Evolutionary conservation across 305 asterid species (phyloP).

Genomic region (Fraxinus greggii): DNA sequence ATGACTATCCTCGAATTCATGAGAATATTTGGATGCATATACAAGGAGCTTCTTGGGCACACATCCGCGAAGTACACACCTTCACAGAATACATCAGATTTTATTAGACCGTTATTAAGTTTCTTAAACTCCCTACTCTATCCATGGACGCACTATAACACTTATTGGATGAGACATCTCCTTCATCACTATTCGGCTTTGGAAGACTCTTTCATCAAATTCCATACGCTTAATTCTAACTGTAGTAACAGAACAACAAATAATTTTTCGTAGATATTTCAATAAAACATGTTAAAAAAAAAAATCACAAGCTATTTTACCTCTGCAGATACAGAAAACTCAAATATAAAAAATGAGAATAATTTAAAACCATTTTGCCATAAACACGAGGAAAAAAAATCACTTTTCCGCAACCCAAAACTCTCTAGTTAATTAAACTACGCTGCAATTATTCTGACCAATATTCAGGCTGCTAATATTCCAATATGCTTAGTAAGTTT

Average conservation of each 20-base stretch:
- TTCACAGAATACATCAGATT: constrained; percentile 34
- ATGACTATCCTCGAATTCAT: constrained; percentile 84
- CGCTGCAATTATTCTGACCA: not conserved
- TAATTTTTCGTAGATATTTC: not conserved
- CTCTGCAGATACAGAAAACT: not conserved
- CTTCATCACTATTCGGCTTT: not conserved
- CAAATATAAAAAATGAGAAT: not conserved
- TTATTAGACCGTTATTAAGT: constrained; percentile 19
- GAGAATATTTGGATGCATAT: constrained; percentile 83
- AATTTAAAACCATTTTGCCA: not conserved
- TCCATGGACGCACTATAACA: constrained; percentile 2
- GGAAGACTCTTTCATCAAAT: constrained; percentile 5
- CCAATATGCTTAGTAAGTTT: not conserved
- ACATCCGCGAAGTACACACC: constrained; percentile 98
- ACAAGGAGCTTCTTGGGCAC: constrained; percentile 92
- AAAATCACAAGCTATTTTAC: not conserved
- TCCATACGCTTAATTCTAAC: constrained; percentile 1
- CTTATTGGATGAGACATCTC: not conserved
- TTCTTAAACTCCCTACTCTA: constrained; percentile 12
- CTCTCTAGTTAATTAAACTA: not conserved
- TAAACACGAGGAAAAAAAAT: not conserved
- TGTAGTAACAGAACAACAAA: not conserved
- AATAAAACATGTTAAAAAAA: constrained; percentile 16
- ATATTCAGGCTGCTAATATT: not conserved
- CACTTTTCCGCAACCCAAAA: not conserved